These are phyloP conservation scores for Castanea sativa DNA, from an alignment of 306 rosid genomes.

Conservation along the genomic window DNA sequence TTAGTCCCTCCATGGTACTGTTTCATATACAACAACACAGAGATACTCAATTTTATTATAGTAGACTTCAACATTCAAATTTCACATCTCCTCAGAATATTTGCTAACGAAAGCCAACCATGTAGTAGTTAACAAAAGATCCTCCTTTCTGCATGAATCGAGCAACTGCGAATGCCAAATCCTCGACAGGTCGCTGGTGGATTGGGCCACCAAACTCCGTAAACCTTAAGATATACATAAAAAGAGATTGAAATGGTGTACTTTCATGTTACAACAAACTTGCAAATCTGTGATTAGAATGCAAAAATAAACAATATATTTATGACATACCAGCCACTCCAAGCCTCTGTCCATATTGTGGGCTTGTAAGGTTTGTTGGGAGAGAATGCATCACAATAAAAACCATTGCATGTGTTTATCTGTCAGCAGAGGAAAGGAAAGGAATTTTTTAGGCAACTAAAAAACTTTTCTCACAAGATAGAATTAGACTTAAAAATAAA, in stretches of 20 bases:
- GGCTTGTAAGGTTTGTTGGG: conserved; percentile 96
- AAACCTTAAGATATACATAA: conserved; percentile 58
- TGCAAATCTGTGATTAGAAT: conserved; percentile 5
- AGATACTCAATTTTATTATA: conserved; percentile 22
- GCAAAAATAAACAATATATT: conserved; percentile 17
- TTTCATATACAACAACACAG: background rate
- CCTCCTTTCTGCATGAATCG: conserved; percentile 90
- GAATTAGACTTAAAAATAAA: background rate
- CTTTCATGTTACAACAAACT: background rate
- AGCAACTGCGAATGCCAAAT: conserved; percentile 89
- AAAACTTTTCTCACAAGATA: background rate
- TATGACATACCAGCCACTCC: conserved; percentile 93
- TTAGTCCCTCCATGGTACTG: conserved; percentile 99
- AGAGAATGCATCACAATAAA: conserved; percentile 85
- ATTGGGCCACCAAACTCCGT: conserved; percentile 87
- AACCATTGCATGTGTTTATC: conserved; percentile 98
- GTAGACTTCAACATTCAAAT: conserved; percentile 9
- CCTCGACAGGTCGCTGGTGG: conserved; percentile 91
- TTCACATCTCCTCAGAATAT: conserved; percentile 16
- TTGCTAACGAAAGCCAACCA: conserved; percentile 54
- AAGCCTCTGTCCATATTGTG: conserved; percentile 96
- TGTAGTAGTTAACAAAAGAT: conserved; percentile 90
- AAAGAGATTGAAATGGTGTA: conserved; percentile 8
- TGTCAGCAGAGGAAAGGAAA: conserved; percentile 39
- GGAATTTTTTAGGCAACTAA: conserved; percentile 18